Evolutionary conservation across 345 rosid genomes (phyloP), one percentile per base, ranked within the genome.

Genomic region (Isatis tinctoria): DNA sequence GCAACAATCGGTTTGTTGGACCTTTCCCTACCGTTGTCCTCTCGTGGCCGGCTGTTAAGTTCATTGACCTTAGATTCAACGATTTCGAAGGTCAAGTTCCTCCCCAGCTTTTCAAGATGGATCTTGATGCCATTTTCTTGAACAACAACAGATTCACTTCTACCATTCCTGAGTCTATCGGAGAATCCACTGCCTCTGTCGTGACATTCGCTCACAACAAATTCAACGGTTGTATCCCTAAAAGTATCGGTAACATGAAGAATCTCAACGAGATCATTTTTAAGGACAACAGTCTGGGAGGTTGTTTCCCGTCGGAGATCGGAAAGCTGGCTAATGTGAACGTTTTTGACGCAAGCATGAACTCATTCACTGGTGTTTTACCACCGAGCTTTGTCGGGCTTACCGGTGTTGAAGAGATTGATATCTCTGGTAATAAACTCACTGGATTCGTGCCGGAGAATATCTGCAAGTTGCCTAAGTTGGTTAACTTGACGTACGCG

Each of bases 1-100:
- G 97, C 74, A 90, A 86, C 84, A 93, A 93, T 76, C 83, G 97
- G 0, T 88, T 93, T 4, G 97, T 90, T 8, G 96, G 96, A 6
- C 14, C 52, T n/a, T 92, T 92, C 80, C 96, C 97, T 0, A 27
- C 30, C 0, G 87, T 85, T n/a, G 75, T 69, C 43, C 73, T 93
- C 11, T 33, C 79, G 0, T 89, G 97, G 98, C 84, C 87, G 1
- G 44, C 41, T 0, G 59, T 87, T 59, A 86, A 73, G 72, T 93
- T 26, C 41, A 43, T 93, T 17, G 98, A 93, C 49, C 0, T 93
- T 18, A 70, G 98, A 30, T 93, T 52, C 82, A 93, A 93, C 13
- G 72, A 90, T 58, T 93, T 93, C 17, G 98, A 90, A 64, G 98
- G 98, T 5, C 20, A 61, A 54, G 41, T 93, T 53, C 97, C 97